A percentile compares a stretch with the other conserved stretches of the same genome.
Evolutionary conservation across 2,329 filamentous ascomycete genomes (phyloP).

Genomic region (Exophiala mesophila): DNA sequence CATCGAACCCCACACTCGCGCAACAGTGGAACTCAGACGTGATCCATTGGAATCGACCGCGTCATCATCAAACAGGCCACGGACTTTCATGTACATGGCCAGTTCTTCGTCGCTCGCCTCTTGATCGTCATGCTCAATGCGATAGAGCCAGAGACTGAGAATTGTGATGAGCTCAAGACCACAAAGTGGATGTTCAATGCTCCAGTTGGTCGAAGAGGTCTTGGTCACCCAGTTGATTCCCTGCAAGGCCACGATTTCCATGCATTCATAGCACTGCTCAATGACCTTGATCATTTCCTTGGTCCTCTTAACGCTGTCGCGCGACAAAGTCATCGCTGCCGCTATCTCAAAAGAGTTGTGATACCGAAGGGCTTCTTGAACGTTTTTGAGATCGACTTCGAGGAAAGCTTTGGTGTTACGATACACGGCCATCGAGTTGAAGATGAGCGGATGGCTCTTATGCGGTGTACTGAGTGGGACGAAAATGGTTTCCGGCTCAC

Average conservation of each 20-base stretch:
- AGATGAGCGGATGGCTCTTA: slow-evolving; percentile 91
- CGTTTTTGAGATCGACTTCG: slow-evolving; percentile 89
- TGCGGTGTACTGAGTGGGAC: slow-evolving; percentile 90
- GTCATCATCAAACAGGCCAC: slow-evolving; percentile 71
- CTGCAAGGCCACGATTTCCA: slow-evolving; percentile 90
- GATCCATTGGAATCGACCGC: slow-evolving; percentile 73
- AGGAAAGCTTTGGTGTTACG: slow-evolving; percentile 88
- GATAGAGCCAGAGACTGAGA: slow-evolving; percentile 95
- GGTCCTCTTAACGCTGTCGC: slow-evolving; percentile 89
- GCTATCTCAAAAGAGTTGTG: slow-evolving; percentile 97
- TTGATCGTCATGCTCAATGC: slow-evolving; percentile 98
- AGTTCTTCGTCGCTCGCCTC: slow-evolving; percentile 77
- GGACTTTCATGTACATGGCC: slow-evolving; percentile 67
- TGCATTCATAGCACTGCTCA: slow-evolving; percentile 94
- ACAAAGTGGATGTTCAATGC: slow-evolving; percentile 93
- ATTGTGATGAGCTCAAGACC: slow-evolving; percentile 97
- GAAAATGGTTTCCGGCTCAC: slow-evolving; percentile 82
- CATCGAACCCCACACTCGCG: slow-evolving; percentile 94
- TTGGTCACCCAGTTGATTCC: slow-evolving; percentile 98
- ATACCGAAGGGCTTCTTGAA: slow-evolving; percentile 93
- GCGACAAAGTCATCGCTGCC: slow-evolving; percentile 89
- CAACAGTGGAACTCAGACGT: slow-evolving; percentile 91
- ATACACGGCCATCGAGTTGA: slow-evolving; percentile 97
- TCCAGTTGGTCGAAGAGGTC: slow-evolving; percentile 97
- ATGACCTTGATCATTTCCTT: slow-evolving; percentile 99